These are phyloP conservation scores for Blastobotrys raffinosifermentans DNA, from an alignment of 1,139 yeast species.

Conservation along the genomic window DNA sequence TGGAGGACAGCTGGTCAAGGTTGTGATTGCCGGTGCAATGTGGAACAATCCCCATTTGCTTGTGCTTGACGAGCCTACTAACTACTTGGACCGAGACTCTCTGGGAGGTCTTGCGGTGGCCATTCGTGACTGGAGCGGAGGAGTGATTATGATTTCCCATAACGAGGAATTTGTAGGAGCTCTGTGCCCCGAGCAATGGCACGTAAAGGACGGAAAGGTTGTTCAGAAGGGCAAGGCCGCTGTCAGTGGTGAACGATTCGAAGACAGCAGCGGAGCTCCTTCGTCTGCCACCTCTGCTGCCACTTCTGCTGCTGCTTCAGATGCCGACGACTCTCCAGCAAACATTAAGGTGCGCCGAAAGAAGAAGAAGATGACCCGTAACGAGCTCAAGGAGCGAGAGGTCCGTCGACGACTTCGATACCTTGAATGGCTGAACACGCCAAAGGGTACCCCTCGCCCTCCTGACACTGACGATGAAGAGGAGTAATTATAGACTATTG, in stretches of 20 bases:
- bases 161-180: conserved; percentile 97
- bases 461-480: conserved; percentile 91
- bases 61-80: conserved; percentile 97
- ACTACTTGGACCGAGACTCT: conserved; percentile 95
- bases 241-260: conserved; percentile 74
- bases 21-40: conserved; percentile 99
- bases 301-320: conserved; percentile 25
- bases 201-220: conserved; percentile 86
- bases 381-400: conserved; percentile 84
- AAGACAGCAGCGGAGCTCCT: conserved; percentile 52
- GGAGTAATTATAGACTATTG: conserved; percentile 3
- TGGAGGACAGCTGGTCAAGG: conserved; percentile 97
- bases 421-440: conserved; percentile 89
- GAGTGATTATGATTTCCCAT: conserved; percentile 98
- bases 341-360: conserved; percentile 79
- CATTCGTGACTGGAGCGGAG: conserved; percentile 96
- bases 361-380: conserved; percentile 94
- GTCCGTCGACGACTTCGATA: conserved; percentile 93
- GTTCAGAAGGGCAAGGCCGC: conserved; percentile 75
- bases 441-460: conserved; percentile 96
- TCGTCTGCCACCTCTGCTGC: conserved; percentile 37
- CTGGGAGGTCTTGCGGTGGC: conserved; percentile 96
- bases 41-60: conserved; percentile 99
- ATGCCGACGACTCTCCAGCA: conserved; percentile 72
- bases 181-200: conserved; percentile 97